phyloP scores from a whole-genome alignment of 768 basidiomycete species.

The Gloeopeniophorella convolvens region DNA sequence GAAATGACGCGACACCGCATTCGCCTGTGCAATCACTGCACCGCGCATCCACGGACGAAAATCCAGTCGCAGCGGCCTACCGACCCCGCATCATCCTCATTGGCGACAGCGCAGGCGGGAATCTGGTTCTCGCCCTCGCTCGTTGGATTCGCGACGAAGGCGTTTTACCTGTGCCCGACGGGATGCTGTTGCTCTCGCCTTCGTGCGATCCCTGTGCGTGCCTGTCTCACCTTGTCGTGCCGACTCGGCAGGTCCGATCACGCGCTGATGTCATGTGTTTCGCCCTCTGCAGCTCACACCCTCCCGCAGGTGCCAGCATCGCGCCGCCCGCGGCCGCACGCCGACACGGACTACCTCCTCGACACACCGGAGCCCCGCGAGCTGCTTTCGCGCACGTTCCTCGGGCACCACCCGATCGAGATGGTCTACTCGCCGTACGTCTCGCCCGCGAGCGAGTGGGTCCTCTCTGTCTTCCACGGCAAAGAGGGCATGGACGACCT shows the following conservation, averaged over 20 bases:
- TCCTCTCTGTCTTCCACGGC: constrained; percentile 30
- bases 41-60: neutral
- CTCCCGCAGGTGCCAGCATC: constrained; percentile 44
- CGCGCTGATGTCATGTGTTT: constrained; percentile 1
- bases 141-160: constrained; percentile 50
- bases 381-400: constrained; percentile 46
- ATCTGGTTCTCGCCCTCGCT: constrained; percentile 43
- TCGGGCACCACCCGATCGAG: constrained; percentile 35
- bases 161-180: constrained; percentile 38
- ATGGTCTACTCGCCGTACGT: constrained; percentile 32
- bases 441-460: constrained; percentile 28
- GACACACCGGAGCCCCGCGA: constrained; percentile 49
- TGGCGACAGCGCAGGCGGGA: constrained; percentile 52
- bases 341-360: constrained; percentile 42
- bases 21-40: neutral
- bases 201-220: constrained; percentile 33
- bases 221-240: neutral
- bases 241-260: constrained; percentile 22
- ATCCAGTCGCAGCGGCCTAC: constrained; percentile 15
- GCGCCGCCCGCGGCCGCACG: constrained; percentile 45
- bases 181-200: constrained; percentile 40
- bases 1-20: constrained; percentile 14
- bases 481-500: constrained; percentile 25
- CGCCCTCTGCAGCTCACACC: constrained; percentile 34
- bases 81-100: constrained; percentile 37